phyloP scores from a whole-genome alignment of 345 rosid species.

The Triadica sebifera region DNA sequence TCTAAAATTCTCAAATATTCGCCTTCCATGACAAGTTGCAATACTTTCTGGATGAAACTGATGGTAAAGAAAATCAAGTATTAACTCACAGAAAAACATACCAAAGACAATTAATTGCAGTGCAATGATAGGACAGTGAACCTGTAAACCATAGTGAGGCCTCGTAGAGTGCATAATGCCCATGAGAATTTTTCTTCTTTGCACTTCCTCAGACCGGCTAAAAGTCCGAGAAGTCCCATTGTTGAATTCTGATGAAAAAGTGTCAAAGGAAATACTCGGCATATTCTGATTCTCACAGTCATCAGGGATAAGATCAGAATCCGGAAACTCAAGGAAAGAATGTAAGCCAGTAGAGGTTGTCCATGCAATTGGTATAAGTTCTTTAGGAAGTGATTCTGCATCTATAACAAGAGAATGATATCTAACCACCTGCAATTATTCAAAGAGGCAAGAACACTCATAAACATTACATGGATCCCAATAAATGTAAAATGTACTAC shows the following conservation, averaged over 20 bases:
- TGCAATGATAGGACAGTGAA: constrained; percentile 25
- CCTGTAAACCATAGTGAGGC: constrained; percentile 98
- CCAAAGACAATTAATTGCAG: neutral
- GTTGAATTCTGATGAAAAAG: constrained; percentile 27
- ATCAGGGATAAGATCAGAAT: constrained; percentile 30
- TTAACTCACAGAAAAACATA: constrained; percentile 8
- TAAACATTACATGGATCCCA: neutral
- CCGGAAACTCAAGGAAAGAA: constrained; percentile 49
- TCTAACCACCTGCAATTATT: constrained; percentile 69
- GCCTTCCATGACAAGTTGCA: constrained; percentile 77
- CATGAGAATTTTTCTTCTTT: constrained; percentile 60
- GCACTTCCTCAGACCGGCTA: constrained; percentile 24
- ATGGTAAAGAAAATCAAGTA: constrained; percentile 25
- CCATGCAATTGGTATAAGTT: constrained; percentile 89
- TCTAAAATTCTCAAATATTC: constrained; percentile 74
- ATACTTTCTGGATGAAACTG: constrained; percentile 99
- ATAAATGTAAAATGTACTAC: too few relatives aligned
- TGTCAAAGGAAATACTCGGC: constrained; percentile 23
- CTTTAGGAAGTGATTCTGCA: constrained; percentile 73
- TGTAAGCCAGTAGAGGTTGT: constrained; percentile 47
- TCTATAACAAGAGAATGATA: constrained; percentile 89
- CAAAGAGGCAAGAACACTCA: neutral
- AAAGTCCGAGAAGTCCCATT: constrained; percentile 35
- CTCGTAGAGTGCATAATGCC: constrained; percentile 80
- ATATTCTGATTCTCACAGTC: constrained; percentile 23